A percentile compares a stretch with the other conserved stretches of the same genome.
Conservation (phyloP, 2,329 filamentous ascomycete species). For the Fusarium armeniacum region DNA sequence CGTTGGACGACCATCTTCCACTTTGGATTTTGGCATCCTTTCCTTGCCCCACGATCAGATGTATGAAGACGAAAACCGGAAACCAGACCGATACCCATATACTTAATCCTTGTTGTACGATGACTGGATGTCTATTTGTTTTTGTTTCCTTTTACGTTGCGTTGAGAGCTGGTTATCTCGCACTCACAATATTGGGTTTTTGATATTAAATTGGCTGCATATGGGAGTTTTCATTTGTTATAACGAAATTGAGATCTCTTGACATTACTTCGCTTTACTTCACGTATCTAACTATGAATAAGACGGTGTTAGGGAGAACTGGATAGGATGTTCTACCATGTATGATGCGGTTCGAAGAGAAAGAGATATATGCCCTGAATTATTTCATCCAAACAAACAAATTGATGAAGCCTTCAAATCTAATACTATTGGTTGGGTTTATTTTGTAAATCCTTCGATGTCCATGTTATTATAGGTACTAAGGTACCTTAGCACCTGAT, state of each 20-base stretch:
- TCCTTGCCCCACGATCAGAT: constrained; percentile 5
- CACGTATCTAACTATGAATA: constrained; percentile 5
- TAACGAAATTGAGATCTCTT: constrained; percentile 17
- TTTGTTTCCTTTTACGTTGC: constrained; percentile 9
- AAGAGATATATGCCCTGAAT: constrained; percentile 13
- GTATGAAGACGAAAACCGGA: constrained; percentile 24
- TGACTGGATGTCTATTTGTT: constrained; percentile 25
- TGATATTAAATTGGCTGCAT: constrained; percentile 15
- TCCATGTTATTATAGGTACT: not conserved
- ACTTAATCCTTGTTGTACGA: constrained; percentile 39
- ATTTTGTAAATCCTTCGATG: not conserved
- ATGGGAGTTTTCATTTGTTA: constrained; percentile 19
- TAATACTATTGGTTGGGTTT: no score
- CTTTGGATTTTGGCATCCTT: constrained; percentile 3
- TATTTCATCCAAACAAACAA: constrained; percentile 12
- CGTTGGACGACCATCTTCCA: not conserved
- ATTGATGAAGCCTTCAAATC: constrained; percentile 21
- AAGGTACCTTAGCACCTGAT: no score
- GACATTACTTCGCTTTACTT: not conserved
- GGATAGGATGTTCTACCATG: constrained; percentile 6
- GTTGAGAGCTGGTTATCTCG: constrained; percentile 42
- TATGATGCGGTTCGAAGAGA: constrained; percentile 11
- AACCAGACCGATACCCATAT: constrained; percentile 37
- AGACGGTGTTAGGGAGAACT: constrained; percentile 24
- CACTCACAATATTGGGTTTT: constrained; percentile 27